Evolutionary conservation across 257 asterid species (phyloP), one percentile per base, ranked within the genome.

Genomic region (Misopates orontium): DNA sequence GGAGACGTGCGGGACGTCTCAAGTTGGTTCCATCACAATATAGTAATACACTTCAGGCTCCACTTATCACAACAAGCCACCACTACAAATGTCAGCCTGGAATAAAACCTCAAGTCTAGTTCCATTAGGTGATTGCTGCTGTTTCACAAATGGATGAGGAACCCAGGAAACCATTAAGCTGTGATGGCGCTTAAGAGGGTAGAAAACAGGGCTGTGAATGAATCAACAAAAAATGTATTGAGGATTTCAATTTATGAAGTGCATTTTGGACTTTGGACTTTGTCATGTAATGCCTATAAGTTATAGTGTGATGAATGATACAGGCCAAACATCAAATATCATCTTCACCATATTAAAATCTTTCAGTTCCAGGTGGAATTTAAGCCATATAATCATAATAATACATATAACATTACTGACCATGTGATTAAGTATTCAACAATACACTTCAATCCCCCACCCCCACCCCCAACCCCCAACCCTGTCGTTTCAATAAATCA

Each of bases 261-360:
- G n/a, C n/a, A n/a, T n/a, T n/a, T n/a, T n/a, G n/a, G n/a, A n/a
- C n/a, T 16, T 66, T 56, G 50, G 18, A 44, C 21, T 61, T 24
- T 62, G 41, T 21, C 20, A 67, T 60, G 57, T 48, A 44, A 55
- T 28, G 62, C 70, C 62, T 39, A 64, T 18, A 68, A 12, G 64
- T 16, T 57, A 67, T 49, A 28, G 13, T 24, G 36, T 47, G 63
- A 60, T 66, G 60, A 62, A 52, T 50, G 42, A 9, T 32, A 19
- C 61, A 21, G 28, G 62, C 28, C 54, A 17, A 10, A n/a, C 15
- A 19, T 44, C 54, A 57, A 57, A 66, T 48, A 36, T n/a, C 20
- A 47, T 56, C 61, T 48, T 62, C 44, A 59, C 36, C 68, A 65
- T 18, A 62, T 15, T 5, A 24, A 66, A 56, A 72, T 57, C n/a